A percentile compares a stretch with the other conserved stretches of the same genome.
Evolutionary conservation across 345 rosid genomes (phyloP).

Genomic region (Aegle marmelos): DNA sequence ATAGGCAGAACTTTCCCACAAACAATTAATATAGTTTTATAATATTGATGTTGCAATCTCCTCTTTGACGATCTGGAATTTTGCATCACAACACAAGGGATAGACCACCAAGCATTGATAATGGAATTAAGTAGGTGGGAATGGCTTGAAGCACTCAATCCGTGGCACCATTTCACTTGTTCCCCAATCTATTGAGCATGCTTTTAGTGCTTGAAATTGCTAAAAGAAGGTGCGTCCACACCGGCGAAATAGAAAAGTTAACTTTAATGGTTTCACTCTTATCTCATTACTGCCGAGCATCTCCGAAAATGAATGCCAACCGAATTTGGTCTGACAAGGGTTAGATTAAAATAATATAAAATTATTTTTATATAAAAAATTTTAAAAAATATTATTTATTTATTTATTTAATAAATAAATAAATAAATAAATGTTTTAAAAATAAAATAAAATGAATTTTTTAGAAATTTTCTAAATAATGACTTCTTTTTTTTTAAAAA

Average conservation of each 20-base stretch:
- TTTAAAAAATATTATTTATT: too few species aligned
- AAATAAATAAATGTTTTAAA: too few species aligned
- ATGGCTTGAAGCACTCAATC: neutral
- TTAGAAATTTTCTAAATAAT: rapidly evolving
- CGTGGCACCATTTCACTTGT: neutral
- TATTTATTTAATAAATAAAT: too few species aligned
- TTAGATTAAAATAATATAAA: too few species aligned
- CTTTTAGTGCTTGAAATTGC: neutral
- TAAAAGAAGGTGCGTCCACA: neutral
- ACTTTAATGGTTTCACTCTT: neutral
- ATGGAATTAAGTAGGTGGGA: slow-evolving; percentile 13
- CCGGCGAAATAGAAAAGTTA: neutral
- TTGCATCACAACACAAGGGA: neutral
- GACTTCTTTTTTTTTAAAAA: rapidly evolving
- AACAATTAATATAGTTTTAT: too few species aligned
- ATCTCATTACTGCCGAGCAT: neutral
- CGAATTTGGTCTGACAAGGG: too few species aligned
- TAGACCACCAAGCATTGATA: neutral
- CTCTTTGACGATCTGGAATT: neutral
- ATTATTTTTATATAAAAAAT: too few species aligned
- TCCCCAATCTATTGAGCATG: neutral
- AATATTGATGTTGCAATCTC: too few species aligned
- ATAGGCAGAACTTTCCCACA: neutral
- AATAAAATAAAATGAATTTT: too few species aligned
- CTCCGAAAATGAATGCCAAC: too few species aligned